Conservation (phyloP, 2,329 filamentous ascomycete species). For the Didymellaceae sp. region DNA sequence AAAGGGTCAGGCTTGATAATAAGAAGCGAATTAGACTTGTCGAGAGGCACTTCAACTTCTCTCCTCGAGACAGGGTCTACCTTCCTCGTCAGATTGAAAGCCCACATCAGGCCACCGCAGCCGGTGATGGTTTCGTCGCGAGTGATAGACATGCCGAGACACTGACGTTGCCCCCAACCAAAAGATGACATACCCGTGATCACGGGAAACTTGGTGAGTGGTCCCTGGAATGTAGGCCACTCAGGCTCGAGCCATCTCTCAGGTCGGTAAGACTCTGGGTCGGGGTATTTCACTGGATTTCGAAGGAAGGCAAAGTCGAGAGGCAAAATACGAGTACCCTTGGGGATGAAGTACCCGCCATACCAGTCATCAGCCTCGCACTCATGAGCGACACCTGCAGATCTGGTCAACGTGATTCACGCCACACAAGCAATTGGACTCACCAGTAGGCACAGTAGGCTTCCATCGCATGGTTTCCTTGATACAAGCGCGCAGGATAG, state of each 20-base stretch:
- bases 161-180: constrained; percentile 68
- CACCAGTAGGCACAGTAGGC: constrained; percentile 54
- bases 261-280: constrained; percentile 67
- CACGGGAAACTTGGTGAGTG: constrained; percentile 67
- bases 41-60: constrained; percentile 53
- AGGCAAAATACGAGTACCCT: constrained; percentile 51
- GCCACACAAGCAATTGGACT: constrained; percentile 12
- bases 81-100: constrained; percentile 58
- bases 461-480: constrained; percentile 55
- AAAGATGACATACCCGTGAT: constrained; percentile 70
- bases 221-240: constrained; percentile 70
- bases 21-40: constrained; percentile 63
- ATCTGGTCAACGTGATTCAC: not conserved
- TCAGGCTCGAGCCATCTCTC: constrained; percentile 68
- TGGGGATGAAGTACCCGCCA: constrained; percentile 57
- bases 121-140: constrained; percentile 62
- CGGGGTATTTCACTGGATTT: constrained; percentile 65
- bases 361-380: constrained; percentile 60
- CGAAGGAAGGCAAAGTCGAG: constrained; percentile 47
- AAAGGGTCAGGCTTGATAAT: constrained; percentile 65
- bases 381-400: constrained; percentile 57
- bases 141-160: constrained; percentile 67
- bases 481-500: constrained; percentile 55
- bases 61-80: constrained; percentile 50
- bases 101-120: constrained; percentile 58